Evolutionary conservation across 108 stramenopile genomes (phyloP).

Genomic region (Poteriospumella lacustris): DNA sequence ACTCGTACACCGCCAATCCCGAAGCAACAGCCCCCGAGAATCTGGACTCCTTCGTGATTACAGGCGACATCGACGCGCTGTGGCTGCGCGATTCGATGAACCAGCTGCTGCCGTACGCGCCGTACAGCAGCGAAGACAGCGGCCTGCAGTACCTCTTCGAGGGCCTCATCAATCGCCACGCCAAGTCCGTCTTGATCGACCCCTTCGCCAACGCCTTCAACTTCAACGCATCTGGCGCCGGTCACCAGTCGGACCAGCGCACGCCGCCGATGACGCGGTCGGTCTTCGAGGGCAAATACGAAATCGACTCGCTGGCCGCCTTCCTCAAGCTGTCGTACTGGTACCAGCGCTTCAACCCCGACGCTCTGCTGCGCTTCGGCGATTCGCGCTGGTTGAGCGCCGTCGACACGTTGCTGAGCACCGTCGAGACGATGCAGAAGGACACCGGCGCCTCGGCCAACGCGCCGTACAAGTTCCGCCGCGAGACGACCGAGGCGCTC

Average conservation of each 20-base stretch:
- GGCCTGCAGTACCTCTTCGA: conserved; percentile 48
- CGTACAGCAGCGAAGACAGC: conserved; percentile 45
- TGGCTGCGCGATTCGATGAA: conserved; percentile 67
- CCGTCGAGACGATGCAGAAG: conserved; percentile 31
- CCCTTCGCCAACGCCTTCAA: conserved; percentile 60
- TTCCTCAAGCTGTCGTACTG: conserved; percentile 38
- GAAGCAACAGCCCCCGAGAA: conserved; percentile 33
- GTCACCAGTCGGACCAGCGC: conserved; percentile 25
- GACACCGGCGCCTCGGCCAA: background rate
- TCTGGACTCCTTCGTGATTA: conserved; percentile 64
- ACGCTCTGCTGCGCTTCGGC: background rate
- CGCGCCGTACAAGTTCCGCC: conserved; percentile 34
- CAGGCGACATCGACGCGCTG: conserved; percentile 67
- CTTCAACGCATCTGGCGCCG: background rate
- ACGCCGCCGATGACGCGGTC: conserved; percentile 19
- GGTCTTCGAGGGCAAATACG: conserved; percentile 45
- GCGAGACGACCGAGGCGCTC: conserved; percentile 27
- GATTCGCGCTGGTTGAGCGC: conserved; percentile 18
- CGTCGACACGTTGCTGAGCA: background rate
- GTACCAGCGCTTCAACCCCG: background rate
- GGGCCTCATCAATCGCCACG: conserved; percentile 59
- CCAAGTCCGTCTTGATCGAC: conserved; percentile 58
- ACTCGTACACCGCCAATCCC: conserved; percentile 27
- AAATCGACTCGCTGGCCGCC: conserved; percentile 34
- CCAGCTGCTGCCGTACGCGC: conserved; percentile 61